Base-by-base conservation (phyloP, 257 asterid genomes). In the Eucommia ulmoides region DNA sequence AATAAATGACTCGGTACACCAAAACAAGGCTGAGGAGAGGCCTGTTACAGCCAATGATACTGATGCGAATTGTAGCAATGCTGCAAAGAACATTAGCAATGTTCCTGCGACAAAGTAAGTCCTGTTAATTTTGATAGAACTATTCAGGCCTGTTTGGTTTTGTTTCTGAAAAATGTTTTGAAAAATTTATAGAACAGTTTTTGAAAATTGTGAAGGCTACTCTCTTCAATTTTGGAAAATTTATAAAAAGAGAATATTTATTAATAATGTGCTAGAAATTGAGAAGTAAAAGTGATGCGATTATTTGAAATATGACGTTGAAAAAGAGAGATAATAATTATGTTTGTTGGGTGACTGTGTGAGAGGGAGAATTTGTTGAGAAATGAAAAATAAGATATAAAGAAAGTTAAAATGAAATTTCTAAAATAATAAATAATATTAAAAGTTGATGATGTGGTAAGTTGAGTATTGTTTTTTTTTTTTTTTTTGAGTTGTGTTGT, bases 21-120 rank as follows among this genome's bases (percentile, higher is more conserved):
- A 54, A 25, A 65, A 52, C 33, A 51, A 60, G 33, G 57, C 41
- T 53, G 60, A 56, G n/a, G 82, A 73, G 65, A 68, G 50, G 53
- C 62, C 72, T 45, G 53, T 60, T 38, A 44, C 65, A 41, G 54
- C 26, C 18, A 65, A 49, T 56, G 74, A 55, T 24, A 42, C 38
- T 21, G 50, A 38, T 20, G 29, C 55, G 23, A 67, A 67, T 19
- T 63, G 45, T 22, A 64, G 20, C 33, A 57, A 50, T 19, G 55
- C 47, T 23, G 24, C 60, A 50, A 66, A 47, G 50, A 66, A 61
- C 50, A 47, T 51, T 21, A 33, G 45, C 11, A 62, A 66, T 53
- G 77, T 79, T 23, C 86, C 83, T 45, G 83, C 83, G 38, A 57
- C 81, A 20, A 81, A 81, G 92, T 77, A 63, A 63, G 75, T 65